Conservation (phyloP, 345 rosid genomes). For the Eucalyptus microcorys region DNA sequence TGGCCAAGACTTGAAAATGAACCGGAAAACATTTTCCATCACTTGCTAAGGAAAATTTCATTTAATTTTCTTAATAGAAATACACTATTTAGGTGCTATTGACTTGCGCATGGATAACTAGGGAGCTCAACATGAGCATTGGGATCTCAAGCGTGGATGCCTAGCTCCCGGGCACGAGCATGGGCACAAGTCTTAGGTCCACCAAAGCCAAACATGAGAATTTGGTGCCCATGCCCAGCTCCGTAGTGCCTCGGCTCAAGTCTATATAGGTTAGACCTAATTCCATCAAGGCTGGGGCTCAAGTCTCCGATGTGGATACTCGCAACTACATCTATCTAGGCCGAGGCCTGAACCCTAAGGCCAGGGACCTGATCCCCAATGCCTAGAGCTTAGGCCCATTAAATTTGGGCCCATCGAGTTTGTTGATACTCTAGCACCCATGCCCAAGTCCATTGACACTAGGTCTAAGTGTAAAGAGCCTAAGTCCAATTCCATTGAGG, state of each 20-base stretch:
- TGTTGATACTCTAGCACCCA: too few relatives aligned
- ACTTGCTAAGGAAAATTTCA: neutral
- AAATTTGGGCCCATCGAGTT: too few relatives aligned
- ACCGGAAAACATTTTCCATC: neutral
- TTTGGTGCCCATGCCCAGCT: neutral
- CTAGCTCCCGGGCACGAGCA: neutral
- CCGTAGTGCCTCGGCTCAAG: neutral
- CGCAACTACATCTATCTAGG: too few relatives aligned
- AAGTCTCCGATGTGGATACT: too few relatives aligned
- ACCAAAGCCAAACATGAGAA: neutral
- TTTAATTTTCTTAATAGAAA: too few relatives aligned
- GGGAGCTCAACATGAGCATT: fast-evolving
- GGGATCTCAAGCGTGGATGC: neutral
- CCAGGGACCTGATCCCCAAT: too few relatives aligned
- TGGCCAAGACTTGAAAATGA: neutral
- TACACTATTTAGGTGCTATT: neutral
- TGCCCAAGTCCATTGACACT: too few relatives aligned
- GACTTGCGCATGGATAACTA: neutral
- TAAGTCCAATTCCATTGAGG: too few relatives aligned
- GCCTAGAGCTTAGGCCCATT: too few relatives aligned
- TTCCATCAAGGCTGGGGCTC: neutral
- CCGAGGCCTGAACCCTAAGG: too few relatives aligned
- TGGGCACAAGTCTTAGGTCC: neutral
- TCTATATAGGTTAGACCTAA: neutral
- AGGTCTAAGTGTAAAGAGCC: too few relatives aligned